Conservation (phyloP, 352 stramenopile species). For the Globisporangium canariense region DNA sequence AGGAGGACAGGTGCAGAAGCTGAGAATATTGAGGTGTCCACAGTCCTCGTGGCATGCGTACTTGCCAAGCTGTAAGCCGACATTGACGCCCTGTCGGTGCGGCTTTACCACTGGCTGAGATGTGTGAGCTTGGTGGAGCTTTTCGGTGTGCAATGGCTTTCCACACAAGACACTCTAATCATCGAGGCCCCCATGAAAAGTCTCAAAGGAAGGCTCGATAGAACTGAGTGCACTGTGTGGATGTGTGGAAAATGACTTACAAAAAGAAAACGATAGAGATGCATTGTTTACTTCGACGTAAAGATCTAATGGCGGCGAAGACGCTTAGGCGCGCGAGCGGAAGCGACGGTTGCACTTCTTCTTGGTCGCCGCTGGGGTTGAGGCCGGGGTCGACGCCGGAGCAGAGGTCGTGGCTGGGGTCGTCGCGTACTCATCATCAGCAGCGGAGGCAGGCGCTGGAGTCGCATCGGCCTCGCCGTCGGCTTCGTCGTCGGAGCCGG, state of each 20-base stretch:
- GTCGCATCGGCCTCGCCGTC: conserved; percentile 13
- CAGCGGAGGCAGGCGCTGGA: conserved; percentile 11
- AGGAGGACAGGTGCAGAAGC: too few species aligned
- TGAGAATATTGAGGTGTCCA: too few species aligned
- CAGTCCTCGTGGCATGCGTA: too few species aligned
- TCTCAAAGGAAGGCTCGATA: too few species aligned
- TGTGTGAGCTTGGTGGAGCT: too few species aligned
- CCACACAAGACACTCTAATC: too few species aligned
- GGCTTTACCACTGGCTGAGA: too few species aligned
- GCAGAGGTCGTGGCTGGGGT: conserved; percentile 9
- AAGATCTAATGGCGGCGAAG: conserved; percentile 1
- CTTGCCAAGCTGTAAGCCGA: too few species aligned
- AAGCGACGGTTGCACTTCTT: conserved; percentile 14
- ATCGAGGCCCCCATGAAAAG: too few species aligned
- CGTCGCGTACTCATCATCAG: conserved; percentile 6
- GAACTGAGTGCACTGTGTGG: neutral
- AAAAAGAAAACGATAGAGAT: neutral
- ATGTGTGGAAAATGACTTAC: neutral
- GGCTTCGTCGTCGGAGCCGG: neutral
- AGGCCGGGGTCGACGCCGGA: conserved; percentile 7
- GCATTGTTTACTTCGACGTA: neutral
- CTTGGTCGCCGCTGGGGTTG: conserved; percentile 10
- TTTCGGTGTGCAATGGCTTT: too few species aligned
- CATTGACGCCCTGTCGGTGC: too few species aligned
- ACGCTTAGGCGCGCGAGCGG: neutral